Evolutionary conservation across 2,329 filamentous ascomycete species (phyloP).

Genomic region (Sporothrix sp.): DNA sequence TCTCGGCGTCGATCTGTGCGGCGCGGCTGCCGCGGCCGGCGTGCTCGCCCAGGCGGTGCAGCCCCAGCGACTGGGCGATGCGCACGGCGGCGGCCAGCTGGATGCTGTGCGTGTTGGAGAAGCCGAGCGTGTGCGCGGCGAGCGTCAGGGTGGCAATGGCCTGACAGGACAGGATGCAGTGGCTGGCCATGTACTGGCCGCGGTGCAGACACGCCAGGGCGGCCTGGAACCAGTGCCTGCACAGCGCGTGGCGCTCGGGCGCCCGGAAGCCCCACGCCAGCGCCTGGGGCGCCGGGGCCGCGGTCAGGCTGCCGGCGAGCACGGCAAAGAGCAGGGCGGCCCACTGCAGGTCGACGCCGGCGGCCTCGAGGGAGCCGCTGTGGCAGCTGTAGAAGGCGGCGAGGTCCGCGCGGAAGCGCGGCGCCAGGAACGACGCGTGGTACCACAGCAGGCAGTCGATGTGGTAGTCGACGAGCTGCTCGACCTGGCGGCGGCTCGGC

Average conservation of each 20-base stretch:
- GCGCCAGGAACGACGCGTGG: conserved; percentile 20
- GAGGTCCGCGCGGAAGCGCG: conserved; percentile 29
- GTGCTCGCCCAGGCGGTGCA: conserved; percentile 29
- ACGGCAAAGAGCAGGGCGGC: conserved; percentile 35
- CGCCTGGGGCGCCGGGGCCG: conserved; percentile 27
- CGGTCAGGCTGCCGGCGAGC: conserved; percentile 33
- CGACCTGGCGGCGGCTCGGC: conserved; percentile 15
- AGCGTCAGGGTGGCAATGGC: conserved; percentile 39
- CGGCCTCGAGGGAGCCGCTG: conserved; percentile 24
- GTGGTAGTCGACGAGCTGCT: conserved; percentile 21
- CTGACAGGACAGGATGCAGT: conserved; percentile 34
- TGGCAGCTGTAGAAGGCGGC: conserved; percentile 28
- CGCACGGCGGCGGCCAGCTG: conserved; percentile 34
- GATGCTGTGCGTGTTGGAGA: conserved; percentile 36
- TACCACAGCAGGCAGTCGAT: conserved; percentile 21
- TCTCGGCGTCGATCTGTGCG: conserved; percentile 22
- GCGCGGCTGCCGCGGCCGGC: neutral
- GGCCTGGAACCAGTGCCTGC: conserved; percentile 36
- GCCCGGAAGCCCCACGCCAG: conserved; percentile 34
- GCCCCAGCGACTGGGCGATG: conserved; percentile 37
- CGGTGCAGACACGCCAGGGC: conserved; percentile 35
- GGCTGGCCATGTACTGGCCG: conserved; percentile 35
- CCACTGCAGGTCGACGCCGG: conserved; percentile 33
- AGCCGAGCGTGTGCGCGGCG: conserved; percentile 38
- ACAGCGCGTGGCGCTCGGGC: conserved; percentile 31